Conservation (phyloP, 495 filamentous ascomycete species). For the Penicillium longicatenatum region DNA sequence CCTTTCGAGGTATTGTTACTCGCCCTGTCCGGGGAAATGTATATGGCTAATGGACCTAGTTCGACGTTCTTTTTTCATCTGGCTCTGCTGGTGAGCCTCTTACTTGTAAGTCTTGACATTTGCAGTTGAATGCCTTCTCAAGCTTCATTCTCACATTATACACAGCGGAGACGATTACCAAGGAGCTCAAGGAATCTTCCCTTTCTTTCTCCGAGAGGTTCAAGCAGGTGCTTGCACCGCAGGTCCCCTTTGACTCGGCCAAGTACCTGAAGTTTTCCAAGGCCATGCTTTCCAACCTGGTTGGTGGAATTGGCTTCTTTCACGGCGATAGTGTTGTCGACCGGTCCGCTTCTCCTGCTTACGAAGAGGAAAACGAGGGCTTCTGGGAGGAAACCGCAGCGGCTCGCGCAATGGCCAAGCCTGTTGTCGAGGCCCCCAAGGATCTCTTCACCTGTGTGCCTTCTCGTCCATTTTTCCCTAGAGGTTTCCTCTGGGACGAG, state of each 20-base stretch:
- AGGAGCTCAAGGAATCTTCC: conserved; percentile 65
- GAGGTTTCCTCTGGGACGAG: conserved; percentile 97
- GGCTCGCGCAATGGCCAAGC: conserved; percentile 65
- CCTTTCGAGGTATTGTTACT: conserved; percentile 64
- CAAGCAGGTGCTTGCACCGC: conserved; percentile 67
- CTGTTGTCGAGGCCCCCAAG: conserved; percentile 74
- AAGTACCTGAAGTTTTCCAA: conserved; percentile 80
- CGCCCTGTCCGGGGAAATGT: neutral
- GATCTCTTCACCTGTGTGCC: conserved; percentile 93
- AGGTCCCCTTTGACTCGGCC: conserved; percentile 71
- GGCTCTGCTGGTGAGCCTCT: conserved; percentile 62
- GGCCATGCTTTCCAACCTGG: conserved; percentile 90
- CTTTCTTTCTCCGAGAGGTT: conserved; percentile 75
- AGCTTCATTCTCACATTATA: conserved; percentile 32
- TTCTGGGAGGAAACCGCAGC: conserved; percentile 93
- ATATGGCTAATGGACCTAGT: conserved; percentile 48
- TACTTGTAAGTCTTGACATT: conserved; percentile 48
- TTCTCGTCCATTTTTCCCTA: conserved; percentile 91
- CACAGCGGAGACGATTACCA: conserved; percentile 65
- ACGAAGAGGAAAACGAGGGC: conserved; percentile 94
- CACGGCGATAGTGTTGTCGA: conserved; percentile 85
- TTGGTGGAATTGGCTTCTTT: conserved; percentile 96
- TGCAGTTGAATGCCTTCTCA: neutral
- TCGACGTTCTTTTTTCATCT: conserved; percentile 91
- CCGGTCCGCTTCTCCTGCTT: conserved; percentile 84